Percentiles rank a stretch among this genome's conserved stretches.
Conservation (phyloP, 805 yeast species). For the Danielia reshetovae region DNA sequence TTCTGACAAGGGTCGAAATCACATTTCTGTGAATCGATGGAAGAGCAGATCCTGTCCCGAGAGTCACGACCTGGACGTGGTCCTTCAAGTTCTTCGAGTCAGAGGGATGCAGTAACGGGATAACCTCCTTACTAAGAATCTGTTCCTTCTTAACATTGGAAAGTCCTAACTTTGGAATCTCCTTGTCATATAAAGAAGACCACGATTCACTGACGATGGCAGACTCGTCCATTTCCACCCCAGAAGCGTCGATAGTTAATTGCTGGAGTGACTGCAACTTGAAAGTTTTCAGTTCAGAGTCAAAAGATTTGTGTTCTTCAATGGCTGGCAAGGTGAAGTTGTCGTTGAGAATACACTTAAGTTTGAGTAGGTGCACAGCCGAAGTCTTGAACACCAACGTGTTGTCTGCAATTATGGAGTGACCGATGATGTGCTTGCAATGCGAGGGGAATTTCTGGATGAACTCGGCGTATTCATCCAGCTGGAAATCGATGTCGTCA, state of each 20-base stretch:
- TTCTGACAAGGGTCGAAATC: slow-evolving; percentile 67
- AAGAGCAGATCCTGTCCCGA: slow-evolving; percentile 92
- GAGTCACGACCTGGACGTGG: slow-evolving; percentile 64
- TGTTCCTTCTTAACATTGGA: slow-evolving; percentile 10
- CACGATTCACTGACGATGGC: slow-evolving; percentile 18
- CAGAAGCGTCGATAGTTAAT: slow-evolving; percentile 21
- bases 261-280: slow-evolving; percentile 33
- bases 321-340: slow-evolving; percentile 40
- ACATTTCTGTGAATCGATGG: slow-evolving; percentile 88
- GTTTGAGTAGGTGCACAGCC: slow-evolving; percentile 49
- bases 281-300: slow-evolving; percentile 1
- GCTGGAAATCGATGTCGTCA: slow-evolving; percentile 46
- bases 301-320: slow-evolving; percentile 18
- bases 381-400: slow-evolving; percentile 55
- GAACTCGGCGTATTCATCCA: slow-evolving; percentile 44
- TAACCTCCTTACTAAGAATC: slow-evolving; percentile 17
- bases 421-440: slow-evolving; percentile 68
- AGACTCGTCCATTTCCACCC: slow-evolving; percentile 20
- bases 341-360: slow-evolving; percentile 48
- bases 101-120: slow-evolving; percentile 15
- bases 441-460: slow-evolving; percentile 50
- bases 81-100: slow-evolving; percentile 30
- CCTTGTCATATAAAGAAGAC: slow-evolving; percentile 30
- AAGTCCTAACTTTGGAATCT: slow-evolving; percentile 18
- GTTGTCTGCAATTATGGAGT: slow-evolving; percentile 59